Evolutionary conservation across 495 filamentous ascomycete species (phyloP).

Genomic region (Aspergillus conjunctus): DNA sequence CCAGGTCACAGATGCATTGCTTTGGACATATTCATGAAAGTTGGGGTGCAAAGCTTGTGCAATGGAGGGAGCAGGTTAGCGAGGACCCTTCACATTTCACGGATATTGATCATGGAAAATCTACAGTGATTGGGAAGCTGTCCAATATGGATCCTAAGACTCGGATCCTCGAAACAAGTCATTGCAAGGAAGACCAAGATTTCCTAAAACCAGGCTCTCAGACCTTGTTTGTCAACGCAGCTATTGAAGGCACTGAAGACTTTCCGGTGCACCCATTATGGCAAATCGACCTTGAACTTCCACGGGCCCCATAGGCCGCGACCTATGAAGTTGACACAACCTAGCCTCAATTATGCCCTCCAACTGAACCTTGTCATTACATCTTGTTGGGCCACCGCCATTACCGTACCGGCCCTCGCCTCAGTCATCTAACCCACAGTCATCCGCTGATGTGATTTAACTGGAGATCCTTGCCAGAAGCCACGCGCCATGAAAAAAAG

Average conservation of each 20-base stretch:
- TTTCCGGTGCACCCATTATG: constrained; percentile 48
- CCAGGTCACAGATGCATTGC: constrained; percentile 62
- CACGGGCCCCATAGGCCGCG: constrained; percentile 5
- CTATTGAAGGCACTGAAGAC: constrained; percentile 46
- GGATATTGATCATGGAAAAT: constrained; percentile 51
- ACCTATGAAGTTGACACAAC: too few species aligned
- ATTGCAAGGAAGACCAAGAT: constrained; percentile 36
- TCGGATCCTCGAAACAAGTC: constrained; percentile 28
- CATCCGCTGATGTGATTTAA: too few species aligned
- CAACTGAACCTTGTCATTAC: too few species aligned
- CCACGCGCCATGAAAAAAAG: too few species aligned
- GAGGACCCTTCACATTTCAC: constrained; percentile 43
- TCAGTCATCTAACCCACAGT: too few species aligned
- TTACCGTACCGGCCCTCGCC: too few species aligned
- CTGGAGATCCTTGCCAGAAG: too few species aligned
- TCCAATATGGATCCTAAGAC: constrained; percentile 26
- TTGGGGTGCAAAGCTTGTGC: constrained; percentile 64
- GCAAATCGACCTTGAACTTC: constrained; percentile 58
- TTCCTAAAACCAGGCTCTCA: constrained; percentile 42
- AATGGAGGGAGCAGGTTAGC: constrained; percentile 47
- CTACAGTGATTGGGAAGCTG: constrained; percentile 41
- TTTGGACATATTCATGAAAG: constrained; percentile 75
- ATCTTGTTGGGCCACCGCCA: too few species aligned
- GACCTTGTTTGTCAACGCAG: constrained; percentile 70
- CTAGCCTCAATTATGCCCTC: too few species aligned